Percentiles rank a stretch among this genome's conserved stretches.
These are phyloP conservation scores for Rubroboletus satanas DNA, from an alignment of 768 basidiomycete species.

Conservation along the genomic window DNA sequence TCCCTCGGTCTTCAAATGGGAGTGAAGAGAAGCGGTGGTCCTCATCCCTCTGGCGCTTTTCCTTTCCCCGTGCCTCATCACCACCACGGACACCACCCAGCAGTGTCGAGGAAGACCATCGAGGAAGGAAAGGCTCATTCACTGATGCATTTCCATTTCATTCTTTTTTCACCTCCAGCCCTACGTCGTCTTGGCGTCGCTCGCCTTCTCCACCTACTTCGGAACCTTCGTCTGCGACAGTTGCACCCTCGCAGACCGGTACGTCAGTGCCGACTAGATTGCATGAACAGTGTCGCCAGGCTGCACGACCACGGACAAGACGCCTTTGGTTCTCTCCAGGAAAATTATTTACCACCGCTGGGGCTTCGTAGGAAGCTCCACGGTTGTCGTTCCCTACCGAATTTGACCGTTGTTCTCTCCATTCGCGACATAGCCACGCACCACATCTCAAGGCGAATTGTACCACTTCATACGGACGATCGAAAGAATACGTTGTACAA, in stretches of 20 bases:
- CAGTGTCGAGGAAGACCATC: constrained; percentile 22
- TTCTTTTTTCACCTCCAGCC: constrained; percentile 31
- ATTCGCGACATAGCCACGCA: constrained; percentile 1
- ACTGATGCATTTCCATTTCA: constrained; percentile 48
- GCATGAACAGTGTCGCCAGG: constrained; percentile 33
- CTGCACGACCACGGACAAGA: constrained; percentile 37
- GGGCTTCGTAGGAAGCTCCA: constrained; percentile 30
- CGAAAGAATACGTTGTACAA: constrained; percentile 23
- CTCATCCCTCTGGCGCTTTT: constrained; percentile 34
- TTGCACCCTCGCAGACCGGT: constrained; percentile 20
- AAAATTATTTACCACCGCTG: constrained; percentile 45
- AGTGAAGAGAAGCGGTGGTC: constrained; percentile 35
- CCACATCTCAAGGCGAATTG: not conserved
- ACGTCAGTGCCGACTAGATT: constrained; percentile 23
- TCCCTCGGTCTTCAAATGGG: constrained; percentile 28
- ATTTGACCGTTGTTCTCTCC: not conserved
- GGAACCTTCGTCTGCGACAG: constrained; percentile 31
- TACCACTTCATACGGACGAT: constrained; percentile 17
- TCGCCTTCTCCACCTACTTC: constrained; percentile 40
- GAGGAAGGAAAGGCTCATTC: constrained; percentile 29
- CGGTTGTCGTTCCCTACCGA: constrained; percentile 5
- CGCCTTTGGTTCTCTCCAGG: constrained; percentile 55
- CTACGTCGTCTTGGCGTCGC: constrained; percentile 33
- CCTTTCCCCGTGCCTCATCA: constrained; percentile 30
- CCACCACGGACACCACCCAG: constrained; percentile 26